Evolutionary conservation across 768 basidiomycete species (phyloP), one percentile per base, ranked within the genome.

Genomic region (Tephrocybe sp.): DNA sequence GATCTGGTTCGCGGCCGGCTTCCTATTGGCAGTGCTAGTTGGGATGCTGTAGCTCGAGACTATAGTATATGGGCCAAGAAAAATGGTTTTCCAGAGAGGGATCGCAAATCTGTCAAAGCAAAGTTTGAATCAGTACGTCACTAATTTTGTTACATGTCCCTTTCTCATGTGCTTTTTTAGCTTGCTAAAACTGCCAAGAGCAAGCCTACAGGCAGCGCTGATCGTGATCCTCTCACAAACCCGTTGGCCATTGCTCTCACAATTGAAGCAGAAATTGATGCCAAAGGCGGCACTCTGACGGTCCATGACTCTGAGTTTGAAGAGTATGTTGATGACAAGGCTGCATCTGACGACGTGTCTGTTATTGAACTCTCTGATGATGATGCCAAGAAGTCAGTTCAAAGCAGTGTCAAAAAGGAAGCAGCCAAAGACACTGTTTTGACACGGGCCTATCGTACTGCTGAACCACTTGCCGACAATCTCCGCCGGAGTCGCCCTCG

Each of bases 91-190:
- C 18, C 11, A 7, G 31, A 47, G 18, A 18, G 51, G 6, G 39
- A 40, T 13, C 11, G 2, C 2, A 40, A 42, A 23, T 52, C 51
- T 9, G 16, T 52, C 5, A 42, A 47, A 19, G 45, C 13, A 12
- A 52, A 47, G 30, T 52, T 47, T 43, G 45, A 52, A 18, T 2
- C 24, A 10, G 51, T 52, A 43, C n/a, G 51, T 52, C n/a, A n/a
- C n/a, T n/a, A n/a, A n/a, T 34, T 10, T 34, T 15, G 15, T 34
- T 34, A 9, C 8, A 34, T 34, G 11, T n/a, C 12, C 29, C 12
- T 30, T 12, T 7, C 29, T 12, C 29, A 34, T n/a, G 15, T 15
- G 15, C 15, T 4, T 9, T n/a, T 34, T 15, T 9, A 9, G 13
- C 8, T 34, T 7, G 13, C 15, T 34, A 4, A 22, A 13, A 13